Base-by-base conservation (phyloP, 129 eudicot genomes). In the Arctium minus region DNA sequence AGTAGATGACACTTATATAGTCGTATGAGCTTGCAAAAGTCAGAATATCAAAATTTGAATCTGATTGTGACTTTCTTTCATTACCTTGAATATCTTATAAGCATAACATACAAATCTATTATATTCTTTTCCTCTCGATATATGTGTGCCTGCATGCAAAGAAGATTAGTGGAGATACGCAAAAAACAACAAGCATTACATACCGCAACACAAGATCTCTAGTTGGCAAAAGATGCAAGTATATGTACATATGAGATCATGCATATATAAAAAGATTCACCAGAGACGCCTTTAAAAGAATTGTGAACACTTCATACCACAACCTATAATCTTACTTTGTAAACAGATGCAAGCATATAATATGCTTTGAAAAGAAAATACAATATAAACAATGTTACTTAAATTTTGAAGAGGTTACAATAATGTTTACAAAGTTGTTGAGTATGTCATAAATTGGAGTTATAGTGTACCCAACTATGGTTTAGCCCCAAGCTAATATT, bases 41-140 rank as follows among this genome's bases (percentile, higher is more conserved):
- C 33, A 33, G 37, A n/a, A 42, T 5, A 68, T 33, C 53, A 33
- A 56, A 2, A 48, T n/a, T 53, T 32, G 30, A 80, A 73, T 78
- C 13, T 35, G 67, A 77, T 73, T 75, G 65, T 82, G 82, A 39
- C 72, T 12, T 27, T 5, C 42, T 37, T 74, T 64, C 38, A 79
- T 79, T 90, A 96, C 99, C 97, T 96, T 38, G 99, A 96, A 85
- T 91, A 96, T 89, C 97, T 86, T 53, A 96, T 84, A 86, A 96
- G 98, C 77, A 96, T 96, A 46, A 91, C 80, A 91, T 96, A 96
- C 87, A 96, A 82, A 87, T 96, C 99, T 27, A 93, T 86, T 37
- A 93, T 38, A 79, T 96, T 93, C 50, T 87, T 93, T 88, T 96
- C 99, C 79, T 81, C 91, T 48, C 99, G 88, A 74, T 96, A 91